These are phyloP conservation scores for Lachnellula subtilissima DNA, from an alignment of 2,329 filamentous ascomycete species.

Conservation along the genomic window DNA sequence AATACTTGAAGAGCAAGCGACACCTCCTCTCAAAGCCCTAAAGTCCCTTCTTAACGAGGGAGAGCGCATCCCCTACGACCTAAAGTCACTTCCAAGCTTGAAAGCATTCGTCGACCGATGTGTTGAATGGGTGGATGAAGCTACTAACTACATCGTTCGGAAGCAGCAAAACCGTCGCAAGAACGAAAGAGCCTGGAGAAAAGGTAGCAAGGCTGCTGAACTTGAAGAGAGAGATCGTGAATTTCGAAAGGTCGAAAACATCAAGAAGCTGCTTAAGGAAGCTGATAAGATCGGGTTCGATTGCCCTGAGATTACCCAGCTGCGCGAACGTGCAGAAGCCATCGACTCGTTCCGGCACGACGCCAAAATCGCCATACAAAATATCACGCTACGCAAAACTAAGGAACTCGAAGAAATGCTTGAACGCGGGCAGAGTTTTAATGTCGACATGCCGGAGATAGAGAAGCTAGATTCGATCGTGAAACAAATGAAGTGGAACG, in stretches of 20 bases:
- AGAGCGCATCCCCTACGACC: constrained; percentile 88
- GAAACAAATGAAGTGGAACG: constrained; percentile 84
- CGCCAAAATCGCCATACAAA: constrained; percentile 65
- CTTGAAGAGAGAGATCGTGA: constrained; percentile 80
- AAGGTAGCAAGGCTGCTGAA: constrained; percentile 70
- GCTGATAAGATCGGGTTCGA: constrained; percentile 89
- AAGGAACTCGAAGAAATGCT: constrained; percentile 83
- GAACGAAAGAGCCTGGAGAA: constrained; percentile 82
- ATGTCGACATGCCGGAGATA: constrained; percentile 85
- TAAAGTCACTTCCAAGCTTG: constrained; percentile 76
- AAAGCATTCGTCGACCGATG: constrained; percentile 90
- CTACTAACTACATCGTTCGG: constrained; percentile 89
- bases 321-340: constrained; percentile 78
- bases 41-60: constrained; percentile 84
- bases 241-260: constrained; percentile 81
- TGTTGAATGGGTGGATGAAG: constrained; percentile 97
- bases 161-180: constrained; percentile 98
- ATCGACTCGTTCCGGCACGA: constrained; percentile 81
- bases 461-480: constrained; percentile 75
- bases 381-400: constrained; percentile 57
- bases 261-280: constrained; percentile 75
- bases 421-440: constrained; percentile 84
- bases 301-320: constrained; percentile 79
- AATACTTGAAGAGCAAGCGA: constrained; percentile 75
- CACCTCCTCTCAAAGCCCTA: constrained; percentile 79